Conservation (phyloP, 2,329 filamentous ascomycete species). For the Claviceps lovelessii region DNA sequence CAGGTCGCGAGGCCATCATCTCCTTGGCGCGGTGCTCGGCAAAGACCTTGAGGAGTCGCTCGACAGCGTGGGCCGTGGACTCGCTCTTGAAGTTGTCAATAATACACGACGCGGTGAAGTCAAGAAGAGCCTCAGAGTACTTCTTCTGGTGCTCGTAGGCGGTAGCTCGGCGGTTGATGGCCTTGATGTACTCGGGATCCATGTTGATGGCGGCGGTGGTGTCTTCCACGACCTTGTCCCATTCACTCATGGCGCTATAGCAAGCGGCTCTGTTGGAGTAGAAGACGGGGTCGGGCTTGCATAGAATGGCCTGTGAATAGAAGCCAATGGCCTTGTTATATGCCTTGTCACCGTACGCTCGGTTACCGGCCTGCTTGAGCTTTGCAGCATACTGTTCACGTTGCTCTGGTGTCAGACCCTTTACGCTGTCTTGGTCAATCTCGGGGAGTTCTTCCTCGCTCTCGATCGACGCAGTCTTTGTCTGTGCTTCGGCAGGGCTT, state of each 20-base stretch:
- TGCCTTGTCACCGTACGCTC: conserved; percentile 86
- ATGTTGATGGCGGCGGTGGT: conserved; percentile 89
- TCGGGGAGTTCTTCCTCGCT: conserved; percentile 56
- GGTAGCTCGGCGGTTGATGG: conserved; percentile 87
- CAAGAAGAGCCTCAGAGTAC: conserved; percentile 86
- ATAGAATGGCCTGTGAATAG: conserved; percentile 89
- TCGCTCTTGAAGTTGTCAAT: conserved; percentile 96
- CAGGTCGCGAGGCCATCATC: conserved; percentile 71
- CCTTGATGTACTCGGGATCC: conserved; percentile 93
- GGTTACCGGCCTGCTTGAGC: conserved; percentile 91
- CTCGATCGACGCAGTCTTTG: conserved; percentile 40
- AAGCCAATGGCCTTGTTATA: conserved; percentile 88
- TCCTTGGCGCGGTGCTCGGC: conserved; percentile 86
- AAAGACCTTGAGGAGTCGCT: conserved; percentile 89
- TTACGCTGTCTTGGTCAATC: conserved; percentile 42
- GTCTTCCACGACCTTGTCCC: conserved; percentile 93
- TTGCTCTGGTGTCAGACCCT: conserved; percentile 43
- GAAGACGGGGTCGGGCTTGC: conserved; percentile 94
- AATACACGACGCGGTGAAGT: conserved; percentile 98
- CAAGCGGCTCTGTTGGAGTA: conserved; percentile 98
- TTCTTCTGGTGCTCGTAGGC: conserved; percentile 88
- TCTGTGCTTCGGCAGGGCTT: conserved; percentile 22
- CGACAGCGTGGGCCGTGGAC: conserved; percentile 73
- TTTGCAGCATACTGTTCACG: conserved; percentile 78
- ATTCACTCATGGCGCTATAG: conserved; percentile 84